Evolutionary conservation across 2,329 filamentous ascomycete species (phyloP).

Genomic region (Diaporthe sp.): DNA sequence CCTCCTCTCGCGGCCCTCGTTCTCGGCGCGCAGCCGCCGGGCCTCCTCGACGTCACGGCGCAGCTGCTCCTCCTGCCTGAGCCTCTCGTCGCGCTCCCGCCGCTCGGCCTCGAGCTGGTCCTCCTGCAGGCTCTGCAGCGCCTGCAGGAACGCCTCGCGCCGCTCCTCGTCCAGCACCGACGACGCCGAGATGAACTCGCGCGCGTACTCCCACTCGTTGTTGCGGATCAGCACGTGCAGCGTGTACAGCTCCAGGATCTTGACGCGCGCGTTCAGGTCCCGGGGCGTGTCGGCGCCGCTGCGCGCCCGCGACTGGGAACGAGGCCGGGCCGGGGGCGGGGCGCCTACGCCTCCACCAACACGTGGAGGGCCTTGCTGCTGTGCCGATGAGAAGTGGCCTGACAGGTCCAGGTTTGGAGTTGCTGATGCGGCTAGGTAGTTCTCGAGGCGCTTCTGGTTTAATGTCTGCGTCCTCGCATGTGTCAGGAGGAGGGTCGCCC

Average conservation of each 20-base stretch:
- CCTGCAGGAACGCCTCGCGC: constrained; percentile 88
- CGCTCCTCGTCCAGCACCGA: constrained; percentile 93
- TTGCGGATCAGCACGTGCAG: constrained; percentile 95
- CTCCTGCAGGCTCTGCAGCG: constrained; percentile 85
- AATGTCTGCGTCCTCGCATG: constrained; percentile 86
- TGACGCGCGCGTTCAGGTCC: constrained; percentile 86
- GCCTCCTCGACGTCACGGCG: constrained; percentile 70
- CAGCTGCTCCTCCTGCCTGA: constrained; percentile 68
- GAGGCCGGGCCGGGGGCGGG: constrained; percentile 51
- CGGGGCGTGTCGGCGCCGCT: constrained; percentile 85
- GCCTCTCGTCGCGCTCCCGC: constrained; percentile 70
- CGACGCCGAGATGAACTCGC: constrained; percentile 88
- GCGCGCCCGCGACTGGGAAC: constrained; percentile 60
- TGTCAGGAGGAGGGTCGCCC: constrained; percentile 89
- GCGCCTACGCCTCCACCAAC: constrained; percentile 22
- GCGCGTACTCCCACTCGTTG: constrained; percentile 95
- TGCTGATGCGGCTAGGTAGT: constrained; percentile 83
- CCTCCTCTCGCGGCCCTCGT: constrained; percentile 67
- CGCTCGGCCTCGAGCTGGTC: constrained; percentile 82
- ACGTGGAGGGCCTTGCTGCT: constrained; percentile 48
- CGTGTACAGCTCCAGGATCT: constrained; percentile 94
- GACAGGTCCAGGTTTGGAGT: constrained; percentile 80
- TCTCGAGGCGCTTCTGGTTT: constrained; percentile 90
- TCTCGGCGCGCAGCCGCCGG: constrained; percentile 66
- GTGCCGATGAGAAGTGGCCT: constrained; percentile 68